phyloP scores from a whole-genome alignment of 2,329 filamentous ascomycete species.

The Elsinoe australis region DNA sequence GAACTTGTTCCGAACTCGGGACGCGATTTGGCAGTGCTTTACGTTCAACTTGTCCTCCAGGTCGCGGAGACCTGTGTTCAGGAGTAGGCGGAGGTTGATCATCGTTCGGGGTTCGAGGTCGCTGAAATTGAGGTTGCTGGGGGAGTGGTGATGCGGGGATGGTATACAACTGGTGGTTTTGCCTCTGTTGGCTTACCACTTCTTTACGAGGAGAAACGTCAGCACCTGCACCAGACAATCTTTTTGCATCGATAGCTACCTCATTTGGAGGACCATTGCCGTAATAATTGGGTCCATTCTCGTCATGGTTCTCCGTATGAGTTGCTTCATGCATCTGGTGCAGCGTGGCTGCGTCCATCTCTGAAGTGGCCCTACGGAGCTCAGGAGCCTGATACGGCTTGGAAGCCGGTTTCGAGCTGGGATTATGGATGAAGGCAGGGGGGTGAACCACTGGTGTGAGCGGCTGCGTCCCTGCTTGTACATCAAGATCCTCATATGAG shows the following conservation, averaged over 20 bases:
- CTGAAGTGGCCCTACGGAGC: constrained; percentile 70
- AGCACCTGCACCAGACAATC: constrained; percentile 41
- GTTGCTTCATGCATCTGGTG: constrained; percentile 67
- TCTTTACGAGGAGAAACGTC: constrained; percentile 50
- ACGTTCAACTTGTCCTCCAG: background rate
- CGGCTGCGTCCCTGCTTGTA: constrained; percentile 36
- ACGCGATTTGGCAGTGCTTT: constrained; percentile 8
- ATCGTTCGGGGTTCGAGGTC: constrained; percentile 16
- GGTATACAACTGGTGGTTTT: constrained; percentile 33
- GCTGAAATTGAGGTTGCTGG: constrained; percentile 31
- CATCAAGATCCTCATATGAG: constrained; percentile 43
- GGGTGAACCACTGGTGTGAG: constrained; percentile 71
- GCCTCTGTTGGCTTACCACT: constrained; percentile 19
- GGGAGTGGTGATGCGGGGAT: constrained; percentile 41
- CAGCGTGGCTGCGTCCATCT: constrained; percentile 74
- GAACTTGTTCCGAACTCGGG: constrained; percentile 21
- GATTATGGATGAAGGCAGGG: constrained; percentile 69
- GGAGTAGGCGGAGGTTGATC: constrained; percentile 25
- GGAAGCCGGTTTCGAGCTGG: constrained; percentile 60
- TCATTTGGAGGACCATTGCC: constrained; percentile 21
- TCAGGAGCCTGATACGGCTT: constrained; percentile 69
- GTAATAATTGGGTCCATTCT: constrained; percentile 30
- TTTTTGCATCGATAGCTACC: constrained; percentile 37
- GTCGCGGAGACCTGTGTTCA: constrained; percentile 18
- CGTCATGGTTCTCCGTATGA: constrained; percentile 21